A percentile compares a stretch with the other conserved stretches of the same genome.
Evolutionary conservation across 805 yeast genomes (phyloP).

Genomic region (Lachancea meyersii): DNA sequence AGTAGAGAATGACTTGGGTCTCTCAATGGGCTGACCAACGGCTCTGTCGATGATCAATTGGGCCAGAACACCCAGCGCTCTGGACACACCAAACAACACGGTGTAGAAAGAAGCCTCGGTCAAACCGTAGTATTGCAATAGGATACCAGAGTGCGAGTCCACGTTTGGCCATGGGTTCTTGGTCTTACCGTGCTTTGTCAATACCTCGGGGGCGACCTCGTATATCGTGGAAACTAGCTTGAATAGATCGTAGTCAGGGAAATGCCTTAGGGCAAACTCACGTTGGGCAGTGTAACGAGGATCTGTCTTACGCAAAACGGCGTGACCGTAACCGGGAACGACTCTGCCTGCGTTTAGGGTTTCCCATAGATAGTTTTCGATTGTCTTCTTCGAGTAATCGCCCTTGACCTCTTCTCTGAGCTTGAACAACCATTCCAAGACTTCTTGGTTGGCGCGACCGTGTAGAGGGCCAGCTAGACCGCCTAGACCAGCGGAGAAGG

Average conservation of each 20-base stretch:
- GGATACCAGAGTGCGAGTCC: slow-evolving; percentile 81
- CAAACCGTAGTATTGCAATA: slow-evolving; percentile 79
- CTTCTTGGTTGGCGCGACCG: slow-evolving; percentile 84
- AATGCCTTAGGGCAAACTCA: slow-evolving; percentile 68
- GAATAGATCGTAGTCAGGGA: slow-evolving; percentile 76
- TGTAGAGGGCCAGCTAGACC: slow-evolving; percentile 86
- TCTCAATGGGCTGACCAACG: slow-evolving; percentile 73
- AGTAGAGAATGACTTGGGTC: slow-evolving; percentile 91
- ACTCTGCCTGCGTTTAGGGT: slow-evolving; percentile 68
- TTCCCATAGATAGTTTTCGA: slow-evolving; percentile 65
- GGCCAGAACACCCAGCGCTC: slow-evolving; percentile 82
- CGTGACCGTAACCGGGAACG: slow-evolving; percentile 86
- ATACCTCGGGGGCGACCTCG: slow-evolving; percentile 76
- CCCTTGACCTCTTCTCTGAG: slow-evolving; percentile 56
- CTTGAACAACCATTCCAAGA: slow-evolving; percentile 70
- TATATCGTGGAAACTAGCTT: slow-evolving; percentile 70
- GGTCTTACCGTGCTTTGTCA: slow-evolving; percentile 81
- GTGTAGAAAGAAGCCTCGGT: slow-evolving; percentile 80
- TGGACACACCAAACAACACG: slow-evolving; percentile 78
- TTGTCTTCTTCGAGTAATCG: slow-evolving; percentile 58
- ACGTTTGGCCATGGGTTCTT: slow-evolving; percentile 93
- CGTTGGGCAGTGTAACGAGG: slow-evolving; percentile 85
- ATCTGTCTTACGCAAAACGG: slow-evolving; percentile 77
- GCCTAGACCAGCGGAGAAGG: slow-evolving; percentile 71
- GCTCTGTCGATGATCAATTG: slow-evolving; percentile 83